phyloP scores from a whole-genome alignment of 176 grass and related monocot species.

The Bromus sterilis region DNA sequence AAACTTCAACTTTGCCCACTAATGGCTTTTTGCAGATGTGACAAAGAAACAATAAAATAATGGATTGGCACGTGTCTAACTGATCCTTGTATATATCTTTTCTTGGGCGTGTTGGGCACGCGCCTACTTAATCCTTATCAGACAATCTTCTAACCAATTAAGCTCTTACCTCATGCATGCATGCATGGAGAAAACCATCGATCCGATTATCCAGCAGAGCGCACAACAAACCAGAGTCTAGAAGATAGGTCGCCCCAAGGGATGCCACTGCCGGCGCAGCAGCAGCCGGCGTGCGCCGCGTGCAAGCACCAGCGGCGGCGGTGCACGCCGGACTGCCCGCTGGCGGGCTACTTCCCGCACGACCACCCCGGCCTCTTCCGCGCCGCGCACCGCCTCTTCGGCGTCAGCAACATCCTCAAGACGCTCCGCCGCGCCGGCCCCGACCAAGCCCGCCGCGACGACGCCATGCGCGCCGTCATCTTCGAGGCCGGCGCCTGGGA shows the following conservation, averaged over 20 bases:
- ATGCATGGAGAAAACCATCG: background rate
- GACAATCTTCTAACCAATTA: background rate
- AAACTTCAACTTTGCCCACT: no score
- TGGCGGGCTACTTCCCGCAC: conserved; percentile 22
- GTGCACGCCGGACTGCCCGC: conserved; percentile 10
- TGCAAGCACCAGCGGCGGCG: conserved; percentile 30
- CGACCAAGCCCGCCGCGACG: background rate
- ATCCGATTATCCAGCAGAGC: background rate
- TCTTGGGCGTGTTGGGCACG: background rate
- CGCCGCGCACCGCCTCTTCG: conserved; percentile 27
- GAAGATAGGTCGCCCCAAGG: background rate
- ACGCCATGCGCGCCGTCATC: conserved; percentile 18
- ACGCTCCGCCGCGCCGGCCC: background rate
- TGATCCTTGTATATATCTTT: background rate
- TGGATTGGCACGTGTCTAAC: background rate
- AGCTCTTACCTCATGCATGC: background rate
- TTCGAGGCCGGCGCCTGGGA: conserved; percentile 22
- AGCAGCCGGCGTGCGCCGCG: conserved; percentile 8
- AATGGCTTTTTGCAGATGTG: background rate
- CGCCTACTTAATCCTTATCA: background rate
- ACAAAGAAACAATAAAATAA: background rate
- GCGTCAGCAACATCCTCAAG: conserved; percentile 41
- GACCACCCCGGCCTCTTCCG: conserved; percentile 2
- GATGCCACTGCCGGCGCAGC: background rate
- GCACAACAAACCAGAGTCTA: background rate